phyloP scores from a whole-genome alignment of 1,139 yeast species.

The Hyphopichia burtonii region DNA sequence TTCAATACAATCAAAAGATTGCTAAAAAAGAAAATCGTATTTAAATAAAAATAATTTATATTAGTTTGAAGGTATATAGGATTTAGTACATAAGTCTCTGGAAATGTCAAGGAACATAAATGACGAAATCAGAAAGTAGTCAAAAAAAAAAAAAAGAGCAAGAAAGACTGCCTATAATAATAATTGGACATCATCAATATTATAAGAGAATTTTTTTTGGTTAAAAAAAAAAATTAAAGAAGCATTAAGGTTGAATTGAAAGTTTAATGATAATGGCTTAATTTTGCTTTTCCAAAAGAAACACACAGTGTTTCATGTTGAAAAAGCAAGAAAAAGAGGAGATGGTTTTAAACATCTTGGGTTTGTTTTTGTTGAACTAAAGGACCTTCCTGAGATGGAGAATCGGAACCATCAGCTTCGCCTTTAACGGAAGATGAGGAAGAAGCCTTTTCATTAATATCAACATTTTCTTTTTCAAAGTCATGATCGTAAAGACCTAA shows the following conservation, averaged over 20 bases:
- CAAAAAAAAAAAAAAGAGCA: not conserved
- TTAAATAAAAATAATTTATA: not conserved
- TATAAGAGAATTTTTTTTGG: too few species aligned
- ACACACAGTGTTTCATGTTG: not conserved
- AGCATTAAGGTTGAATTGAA: not conserved
- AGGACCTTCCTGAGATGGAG: conserved; percentile 1
- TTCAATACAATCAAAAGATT: too few species aligned
- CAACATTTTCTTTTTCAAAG: conserved; percentile 35
- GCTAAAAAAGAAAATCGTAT: too few species aligned
- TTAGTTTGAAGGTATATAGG: not conserved
- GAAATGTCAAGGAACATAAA: too few species aligned
- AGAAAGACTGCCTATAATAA: too few species aligned
- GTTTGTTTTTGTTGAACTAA: conserved; percentile 4
- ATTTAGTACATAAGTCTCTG: too few species aligned
- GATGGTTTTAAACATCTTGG: conserved; percentile 1
- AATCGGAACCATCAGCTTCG: not conserved
- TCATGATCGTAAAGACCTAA: conserved; percentile 49
- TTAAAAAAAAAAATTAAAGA: not conserved
- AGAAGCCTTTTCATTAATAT: conserved; percentile 25
- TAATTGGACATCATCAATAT: too few species aligned
- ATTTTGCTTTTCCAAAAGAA: too few species aligned
- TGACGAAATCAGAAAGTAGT: too few species aligned
- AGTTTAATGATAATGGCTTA: too few species aligned
- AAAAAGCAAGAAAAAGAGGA: not conserved
- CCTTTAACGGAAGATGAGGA: conserved; percentile 13